phyloP scores from a whole-genome alignment of 768 basidiomycete genomes.

The Rhizopogon vinicolor region DNA sequence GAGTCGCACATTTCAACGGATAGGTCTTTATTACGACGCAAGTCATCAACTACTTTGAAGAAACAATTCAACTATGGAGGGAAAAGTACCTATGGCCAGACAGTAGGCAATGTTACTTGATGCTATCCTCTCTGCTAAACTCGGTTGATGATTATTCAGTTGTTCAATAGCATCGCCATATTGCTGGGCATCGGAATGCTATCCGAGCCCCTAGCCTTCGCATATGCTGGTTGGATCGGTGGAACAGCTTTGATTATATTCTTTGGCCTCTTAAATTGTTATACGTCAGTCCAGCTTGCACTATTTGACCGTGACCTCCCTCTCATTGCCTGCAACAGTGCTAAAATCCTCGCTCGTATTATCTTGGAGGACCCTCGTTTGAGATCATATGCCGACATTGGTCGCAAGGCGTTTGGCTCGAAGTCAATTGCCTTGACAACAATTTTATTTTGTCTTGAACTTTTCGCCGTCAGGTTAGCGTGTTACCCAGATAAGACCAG shows the following conservation, averaged over 20 bases:
- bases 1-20: not conserved
- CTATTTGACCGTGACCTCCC: not conserved
- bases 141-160: slow-evolving; percentile 32
- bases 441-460: slow-evolving; percentile 77
- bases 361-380: slow-evolving; percentile 66
- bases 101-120: slow-evolving; percentile 37
- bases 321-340: slow-evolving; percentile 40
- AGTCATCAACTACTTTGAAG: not conserved
- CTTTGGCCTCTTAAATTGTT: slow-evolving; percentile 80
- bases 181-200: slow-evolving; percentile 87
- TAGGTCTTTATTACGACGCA: not conserved
- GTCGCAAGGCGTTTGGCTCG: slow-evolving; percentile 81
- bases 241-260: slow-evolving; percentile 71
- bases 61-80: slow-evolving; percentile 38
- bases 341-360: slow-evolving; percentile 78
- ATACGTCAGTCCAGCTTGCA: slow-evolving; percentile 59
- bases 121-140: not conserved
- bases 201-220: slow-evolving; percentile 86
- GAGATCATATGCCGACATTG: slow-evolving; percentile 87
- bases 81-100: slow-evolving; percentile 70
- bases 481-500: not conserved
- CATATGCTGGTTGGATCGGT: slow-evolving; percentile 84
- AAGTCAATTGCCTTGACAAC: slow-evolving; percentile 62
- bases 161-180: slow-evolving; percentile 89
- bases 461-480: slow-evolving; percentile 74